Base-by-base conservation (phyloP, 331 rosid species). In the Stylosanthes scabra region DNA sequence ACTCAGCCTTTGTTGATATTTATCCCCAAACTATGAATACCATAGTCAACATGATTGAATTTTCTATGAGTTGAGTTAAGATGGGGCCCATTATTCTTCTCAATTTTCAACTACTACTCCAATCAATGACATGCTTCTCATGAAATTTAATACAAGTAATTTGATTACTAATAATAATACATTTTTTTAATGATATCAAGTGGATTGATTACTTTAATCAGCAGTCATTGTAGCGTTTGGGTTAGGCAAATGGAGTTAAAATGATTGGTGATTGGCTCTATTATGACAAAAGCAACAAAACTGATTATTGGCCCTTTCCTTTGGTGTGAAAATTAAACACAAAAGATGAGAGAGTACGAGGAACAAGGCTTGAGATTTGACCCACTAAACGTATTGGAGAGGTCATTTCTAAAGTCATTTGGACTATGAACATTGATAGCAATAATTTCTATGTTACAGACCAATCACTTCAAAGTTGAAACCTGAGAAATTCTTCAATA, bases 351-450 rank as follows among this genome's bases (percentile, higher is more conserved):
- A 49, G 12, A 34, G 61, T 37, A 45, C 15, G 10, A 14, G 40
- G 14, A 28, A 9, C 20, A 6, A 5, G 34, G 4, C 28, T 47
- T 12, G 3, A 47, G 59, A 11, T 3, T 46, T 59, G 59, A 60
- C 25, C 10, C 10, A 14, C 9, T 37, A 27, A 57, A 55, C 74
- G 51, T 16, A 45, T 12, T 58, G 62, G 54, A 67, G 55, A 20
- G 25, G 20, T 16, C 31, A 66, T 2, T 5, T 45, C 12, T 47
- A 37, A 31, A 14, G 11, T 37, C 29, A 42, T 5, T 42, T 70
- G 56, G 34, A 70, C 50, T 41, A 12, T 70, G 28, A 56, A 12
- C 44, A 70, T 56, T 56, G 28, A 56, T 57, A 42, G 56, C 44
- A 70, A 70, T 28, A 70, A 61, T 37, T 39, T 51, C 57, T 51